Evolutionary conservation across 2,329 filamentous ascomycete species (phyloP).

Genomic region (Colletotrichum sp.): DNA sequence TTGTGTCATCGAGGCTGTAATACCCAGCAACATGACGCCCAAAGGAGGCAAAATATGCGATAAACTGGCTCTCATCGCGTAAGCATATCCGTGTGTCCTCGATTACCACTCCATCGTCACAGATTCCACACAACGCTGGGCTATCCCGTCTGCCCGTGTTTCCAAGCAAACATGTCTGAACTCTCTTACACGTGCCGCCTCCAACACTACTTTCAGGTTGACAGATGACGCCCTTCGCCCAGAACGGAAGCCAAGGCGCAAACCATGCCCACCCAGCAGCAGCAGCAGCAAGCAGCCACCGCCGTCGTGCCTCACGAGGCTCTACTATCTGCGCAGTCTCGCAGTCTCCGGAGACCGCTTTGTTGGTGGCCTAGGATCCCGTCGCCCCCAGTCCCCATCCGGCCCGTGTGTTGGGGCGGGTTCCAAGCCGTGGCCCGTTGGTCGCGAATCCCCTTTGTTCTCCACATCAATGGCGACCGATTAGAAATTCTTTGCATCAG

Average conservation of each 20-base stretch:
- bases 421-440: background rate
- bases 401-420: background rate
- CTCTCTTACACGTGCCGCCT: background rate
- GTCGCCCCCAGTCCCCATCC: background rate
- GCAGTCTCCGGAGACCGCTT: background rate
- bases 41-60: background rate
- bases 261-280: background rate
- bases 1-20: background rate
- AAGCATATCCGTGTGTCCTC: background rate
- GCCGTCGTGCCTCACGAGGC: background rate
- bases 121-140: background rate
- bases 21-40: background rate
- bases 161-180: background rate
- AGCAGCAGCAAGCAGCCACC: background rate
- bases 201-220: background rate
- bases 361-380: background rate
- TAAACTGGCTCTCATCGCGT: background rate
- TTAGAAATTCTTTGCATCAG: slow-evolving; percentile 14
- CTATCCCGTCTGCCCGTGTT: background rate
- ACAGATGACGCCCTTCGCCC: background rate
- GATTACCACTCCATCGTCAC: background rate
- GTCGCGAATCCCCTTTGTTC: slow-evolving; percentile 5
- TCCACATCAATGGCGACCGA: slow-evolving; percentile 1
- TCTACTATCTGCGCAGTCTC: background rate
- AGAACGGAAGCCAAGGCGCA: slow-evolving; percentile 20